A percentile compares a stretch with the other conserved stretches of the same genome.
These are phyloP conservation scores for Penicillium sp. DNA, from an alignment of 2,329 filamentous ascomycete species.

Conservation along the genomic window DNA sequence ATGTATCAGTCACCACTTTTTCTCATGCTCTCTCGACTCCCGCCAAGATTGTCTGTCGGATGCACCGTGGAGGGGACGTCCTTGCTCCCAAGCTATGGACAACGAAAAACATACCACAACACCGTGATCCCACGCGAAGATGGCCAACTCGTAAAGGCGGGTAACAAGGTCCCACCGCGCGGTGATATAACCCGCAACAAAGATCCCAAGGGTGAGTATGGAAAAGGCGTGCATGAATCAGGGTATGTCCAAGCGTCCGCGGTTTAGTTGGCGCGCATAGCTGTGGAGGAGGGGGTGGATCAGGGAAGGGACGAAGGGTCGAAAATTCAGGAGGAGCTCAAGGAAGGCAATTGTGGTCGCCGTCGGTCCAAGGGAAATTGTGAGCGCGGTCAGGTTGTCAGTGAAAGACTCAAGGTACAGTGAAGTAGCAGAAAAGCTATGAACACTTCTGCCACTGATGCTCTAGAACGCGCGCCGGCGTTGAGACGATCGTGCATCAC, in stretches of 20 bases:
- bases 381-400: not conserved
- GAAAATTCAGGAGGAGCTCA: not conserved
- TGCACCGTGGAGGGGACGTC: slow-evolving; percentile 7
- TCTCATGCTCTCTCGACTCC: no score
- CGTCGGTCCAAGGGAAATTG: not conserved
- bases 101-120: slow-evolving; percentile 65
- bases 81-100: slow-evolving; percentile 1
- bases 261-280: slow-evolving; percentile 30
- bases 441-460: slow-evolving; percentile 2
- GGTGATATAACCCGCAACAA: slow-evolving; percentile 98
- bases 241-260: slow-evolving; percentile 22
- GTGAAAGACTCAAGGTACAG: slow-evolving; percentile 1
- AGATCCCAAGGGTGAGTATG: slow-evolving; percentile 90
- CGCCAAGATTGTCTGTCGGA: not conserved
- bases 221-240: slow-evolving; percentile 92
- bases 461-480: slow-evolving; percentile 10
- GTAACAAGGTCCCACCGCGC: slow-evolving; percentile 98
- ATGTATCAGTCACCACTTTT: slow-evolving; percentile 3
- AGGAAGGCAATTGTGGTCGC: not conserved
- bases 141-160: slow-evolving; percentile 89
- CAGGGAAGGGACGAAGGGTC: not conserved
- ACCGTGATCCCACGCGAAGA: slow-evolving; percentile 98
- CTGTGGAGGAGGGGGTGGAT: slow-evolving; percentile 8
- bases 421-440: slow-evolving; percentile 2
- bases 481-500: slow-evolving; percentile 14